Evolutionary conservation across 75 land plant genomes (phyloP).

Genomic region (Cryptomeria japonica): DNA sequence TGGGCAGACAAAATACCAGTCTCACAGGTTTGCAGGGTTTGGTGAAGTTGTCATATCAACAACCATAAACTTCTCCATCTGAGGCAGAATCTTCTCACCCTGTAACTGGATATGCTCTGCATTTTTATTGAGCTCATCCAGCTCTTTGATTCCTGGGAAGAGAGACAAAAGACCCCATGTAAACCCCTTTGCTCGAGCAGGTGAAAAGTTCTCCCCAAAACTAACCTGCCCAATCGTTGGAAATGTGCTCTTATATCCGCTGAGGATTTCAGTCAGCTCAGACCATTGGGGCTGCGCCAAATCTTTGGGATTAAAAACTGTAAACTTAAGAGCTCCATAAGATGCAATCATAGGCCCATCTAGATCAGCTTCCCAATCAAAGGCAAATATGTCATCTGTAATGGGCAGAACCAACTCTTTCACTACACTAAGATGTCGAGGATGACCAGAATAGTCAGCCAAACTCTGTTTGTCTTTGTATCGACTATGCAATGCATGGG

Average conservation of each 20-base stretch:
- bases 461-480: slow-evolving; percentile 59
- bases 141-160: slow-evolving; percentile 44
- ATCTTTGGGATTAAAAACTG: slow-evolving; percentile 55
- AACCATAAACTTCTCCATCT: slow-evolving; percentile 47
- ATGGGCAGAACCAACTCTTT: slow-evolving; percentile 49
- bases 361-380: slow-evolving; percentile 73
- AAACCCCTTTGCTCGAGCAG: slow-evolving; percentile 74
- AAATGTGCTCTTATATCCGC: slow-evolving; percentile 24
- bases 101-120: slow-evolving; percentile 27
- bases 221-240: slow-evolving; percentile 37
- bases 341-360: slow-evolving; percentile 5
- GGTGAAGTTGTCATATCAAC: slow-evolving; percentile 37
- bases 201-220: slow-evolving; percentile 71
- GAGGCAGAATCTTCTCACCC: slow-evolving; percentile 40
- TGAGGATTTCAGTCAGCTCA: slow-evolving; percentile 24
- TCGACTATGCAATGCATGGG: slow-evolving; percentile 85
- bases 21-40: slow-evolving; percentile 24
- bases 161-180: slow-evolving; percentile 43
- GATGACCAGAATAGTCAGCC: slow-evolving; percentile 55
- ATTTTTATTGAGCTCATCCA: slow-evolving; percentile 35
- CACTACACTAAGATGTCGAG: slow-evolving; percentile 64
- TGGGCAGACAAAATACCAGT: slow-evolving; percentile 2
- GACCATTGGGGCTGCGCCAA: slow-evolving; percentile 17
- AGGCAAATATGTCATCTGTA: slow-evolving; percentile 68
- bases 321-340: slow-evolving; percentile 52